Evolutionary conservation across 352 stramenopile species (phyloP), one percentile per base, ranked within the genome.

Genomic region (Albugo laibachii): DNA sequence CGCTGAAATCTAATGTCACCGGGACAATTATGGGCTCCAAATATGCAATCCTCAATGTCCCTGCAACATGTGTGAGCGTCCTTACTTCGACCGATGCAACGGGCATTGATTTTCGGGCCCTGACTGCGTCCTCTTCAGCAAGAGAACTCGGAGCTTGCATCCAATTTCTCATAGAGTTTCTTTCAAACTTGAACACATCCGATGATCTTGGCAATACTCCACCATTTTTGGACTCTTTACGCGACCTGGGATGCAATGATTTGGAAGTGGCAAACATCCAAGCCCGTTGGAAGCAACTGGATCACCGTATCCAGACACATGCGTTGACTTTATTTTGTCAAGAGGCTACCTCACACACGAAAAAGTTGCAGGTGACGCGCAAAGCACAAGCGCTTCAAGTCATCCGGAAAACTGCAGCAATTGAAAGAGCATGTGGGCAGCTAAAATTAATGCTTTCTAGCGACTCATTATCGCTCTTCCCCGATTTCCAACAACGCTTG

Each of bases 401-500:
- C 24, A 31, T 31, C 24, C 3, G 24, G 24, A 31, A 31, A 61
- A 39, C 45, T 61, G n/a, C n/a, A 36, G 14, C 46, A 61, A 18
- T 21, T 47, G 16, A 24, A 20, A n/a, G 11, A 13, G 13, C 40
- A 35, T 42, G 36, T 61, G 13, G 41, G 27, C 24, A 31, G 24
- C 24, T 31, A 3, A 31, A 31, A 31, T 31, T 31, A 2, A 70
- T 80, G 55, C 47, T 87, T 5, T 87, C 74, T 20, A 92, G 91
- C 53, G 84, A 95, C 47, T 87, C 73, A 18, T 65, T 99, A 10
- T 81, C 83, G 41, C 70, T 98, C 13, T 98, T 98, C 55, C 93
- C 93, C 2, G 94, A 98, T 56, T 98, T 98, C 58, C 78, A 97
- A 60, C 82, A 97, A 57, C 74, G 91, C 10, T 77, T 97, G 21